Conservation (phyloP, 345 rosid species). For the rapeseed (Brassica napus) region DNA sequence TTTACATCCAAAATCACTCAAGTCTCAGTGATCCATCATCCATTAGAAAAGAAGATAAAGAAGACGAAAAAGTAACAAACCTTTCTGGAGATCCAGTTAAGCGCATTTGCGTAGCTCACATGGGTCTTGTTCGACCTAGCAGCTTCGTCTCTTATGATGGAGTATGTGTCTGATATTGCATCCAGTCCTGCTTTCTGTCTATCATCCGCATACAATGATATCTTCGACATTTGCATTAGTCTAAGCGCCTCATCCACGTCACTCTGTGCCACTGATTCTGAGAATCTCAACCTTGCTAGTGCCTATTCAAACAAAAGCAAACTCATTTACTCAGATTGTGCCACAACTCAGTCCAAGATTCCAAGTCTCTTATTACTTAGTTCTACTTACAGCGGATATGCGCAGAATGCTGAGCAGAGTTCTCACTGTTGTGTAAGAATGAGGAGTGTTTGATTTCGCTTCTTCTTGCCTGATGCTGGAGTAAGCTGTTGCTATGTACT, state of each 20-base stretch:
- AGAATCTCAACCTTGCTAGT: constrained; percentile 92
- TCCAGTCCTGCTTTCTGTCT: constrained; percentile 87
- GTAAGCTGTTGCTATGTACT: constrained; percentile 89
- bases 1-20: constrained; percentile 18
- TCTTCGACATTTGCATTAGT: constrained; percentile 98
- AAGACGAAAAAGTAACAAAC: constrained; percentile 44
- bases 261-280: constrained; percentile 92
- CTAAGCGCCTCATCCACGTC: constrained; percentile 98
- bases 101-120: constrained; percentile 81
- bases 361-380: background rate
- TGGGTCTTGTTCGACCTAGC: constrained; percentile 79
- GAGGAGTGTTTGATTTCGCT: constrained; percentile 83
- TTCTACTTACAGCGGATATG: constrained; percentile 77
- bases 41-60: background rate
- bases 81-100: constrained; percentile 99
- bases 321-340: background rate
- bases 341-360: background rate
- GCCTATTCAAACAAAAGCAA: constrained; percentile 48
- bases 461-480: constrained; percentile 95
- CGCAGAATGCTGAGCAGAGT: constrained; percentile 93
- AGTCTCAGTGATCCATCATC: constrained; percentile 21
- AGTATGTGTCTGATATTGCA: constrained; percentile 95
- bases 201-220: constrained; percentile 92
- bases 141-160: constrained; percentile 95
- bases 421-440: constrained; percentile 92